phyloP scores from a whole-genome alignment of 371 early-diverging fungal species.

The Rhizomucor miehei region DNA sequence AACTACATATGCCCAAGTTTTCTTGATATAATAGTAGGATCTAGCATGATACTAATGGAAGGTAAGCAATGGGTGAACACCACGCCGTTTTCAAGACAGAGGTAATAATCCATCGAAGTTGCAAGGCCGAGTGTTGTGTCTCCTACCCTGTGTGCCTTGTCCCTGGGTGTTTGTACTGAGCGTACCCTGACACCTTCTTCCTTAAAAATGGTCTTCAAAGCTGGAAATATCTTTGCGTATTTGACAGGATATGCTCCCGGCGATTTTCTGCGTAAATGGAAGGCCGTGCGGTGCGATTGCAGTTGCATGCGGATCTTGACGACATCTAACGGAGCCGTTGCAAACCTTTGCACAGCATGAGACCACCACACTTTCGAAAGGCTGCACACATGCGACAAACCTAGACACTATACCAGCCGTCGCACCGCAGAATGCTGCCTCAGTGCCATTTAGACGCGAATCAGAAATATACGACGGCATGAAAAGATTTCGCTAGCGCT shows the following conservation, averaged over 20 bases:
- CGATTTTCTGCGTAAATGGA: slow-evolving; percentile 7
- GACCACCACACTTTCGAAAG: background rate
- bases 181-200: slow-evolving; percentile 75
- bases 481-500: too few species aligned
- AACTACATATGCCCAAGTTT: too few species aligned
- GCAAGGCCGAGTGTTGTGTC: too few species aligned
- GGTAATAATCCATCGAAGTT: too few species aligned
- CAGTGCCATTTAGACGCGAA: slow-evolving; percentile 46
- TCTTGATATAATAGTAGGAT: background rate
- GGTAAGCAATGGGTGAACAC: too few species aligned
- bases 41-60: background rate
- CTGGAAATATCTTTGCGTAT: slow-evolving; percentile 56
- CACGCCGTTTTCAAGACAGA: too few species aligned
- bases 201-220: slow-evolving; percentile 53
- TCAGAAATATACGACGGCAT: slow-evolving; percentile 49
- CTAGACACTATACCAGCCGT: slow-evolving; percentile 69
- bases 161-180: background rate
- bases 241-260: slow-evolving; percentile 22
- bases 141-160: background rate
- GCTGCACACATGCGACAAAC: slow-evolving; percentile 5
- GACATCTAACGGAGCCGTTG: slow-evolving; percentile 88
- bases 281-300: slow-evolving; percentile 32
- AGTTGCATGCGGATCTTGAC: slow-evolving; percentile 88
- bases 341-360: background rate
- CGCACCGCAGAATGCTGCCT: slow-evolving; percentile 67